Percentiles rank a stretch among this genome's conserved stretches.
These are phyloP conservation scores for Ceriops zippeliana DNA, from an alignment of 345 rosid species.

Conservation along the genomic window DNA sequence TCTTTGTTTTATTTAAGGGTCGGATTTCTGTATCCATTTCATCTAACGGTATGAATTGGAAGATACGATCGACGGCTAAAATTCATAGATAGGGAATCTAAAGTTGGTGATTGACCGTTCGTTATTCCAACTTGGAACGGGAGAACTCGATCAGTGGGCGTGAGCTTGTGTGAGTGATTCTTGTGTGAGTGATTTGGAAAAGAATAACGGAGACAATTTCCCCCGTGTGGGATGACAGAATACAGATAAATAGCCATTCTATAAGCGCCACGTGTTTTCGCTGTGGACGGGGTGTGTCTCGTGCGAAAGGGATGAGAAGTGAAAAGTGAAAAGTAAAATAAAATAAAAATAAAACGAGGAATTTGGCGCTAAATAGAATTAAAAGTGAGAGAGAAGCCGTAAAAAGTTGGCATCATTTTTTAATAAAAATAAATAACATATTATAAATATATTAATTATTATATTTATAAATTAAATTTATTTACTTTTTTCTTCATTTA, in stretches of 20 bases:
- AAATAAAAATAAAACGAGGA: neutral
- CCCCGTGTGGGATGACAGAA: neutral
- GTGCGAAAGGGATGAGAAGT: neutral
- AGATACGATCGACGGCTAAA: slow-evolving; percentile 43
- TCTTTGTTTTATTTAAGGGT: slow-evolving; percentile 51
- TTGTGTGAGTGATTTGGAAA: neutral
- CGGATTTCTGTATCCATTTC: slow-evolving; percentile 31
- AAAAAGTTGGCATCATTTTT: slow-evolving; percentile 15
- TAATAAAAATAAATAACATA: too few relatives aligned
- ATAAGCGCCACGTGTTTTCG: slow-evolving; percentile 21
- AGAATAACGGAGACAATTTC: neutral
- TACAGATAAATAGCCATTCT: neutral
- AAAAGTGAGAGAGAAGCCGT: neutral
- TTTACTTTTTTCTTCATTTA: too few relatives aligned
- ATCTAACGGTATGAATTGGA: slow-evolving; percentile 43
- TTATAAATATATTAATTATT: too few relatives aligned
- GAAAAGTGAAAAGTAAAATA: slow-evolving; percentile 11
- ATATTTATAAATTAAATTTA: too few relatives aligned
- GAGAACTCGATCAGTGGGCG: too few relatives aligned
- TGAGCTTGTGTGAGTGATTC: too few relatives aligned
- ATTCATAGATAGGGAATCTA: slow-evolving; percentile 45
- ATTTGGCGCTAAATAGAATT: slow-evolving; percentile 29
- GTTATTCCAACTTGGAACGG: slow-evolving; percentile 25
- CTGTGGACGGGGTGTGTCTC: neutral
- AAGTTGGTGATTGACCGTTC: slow-evolving; percentile 31